These are phyloP conservation scores for Furcasterigmium sp. DNA, from an alignment of 2,329 filamentous ascomycete genomes.

Conservation along the genomic window DNA sequence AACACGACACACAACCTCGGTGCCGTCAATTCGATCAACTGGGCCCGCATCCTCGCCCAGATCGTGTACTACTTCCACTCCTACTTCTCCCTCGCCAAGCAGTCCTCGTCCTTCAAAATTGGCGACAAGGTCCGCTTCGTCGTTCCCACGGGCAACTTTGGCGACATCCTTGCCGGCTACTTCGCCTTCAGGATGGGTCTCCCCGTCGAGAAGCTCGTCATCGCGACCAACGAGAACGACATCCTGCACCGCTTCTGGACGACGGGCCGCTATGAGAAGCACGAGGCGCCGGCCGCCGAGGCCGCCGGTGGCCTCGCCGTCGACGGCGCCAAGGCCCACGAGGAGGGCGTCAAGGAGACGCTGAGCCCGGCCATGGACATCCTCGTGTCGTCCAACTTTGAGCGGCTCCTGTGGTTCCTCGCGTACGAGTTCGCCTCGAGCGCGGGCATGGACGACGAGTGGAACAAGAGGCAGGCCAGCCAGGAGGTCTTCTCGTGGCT, in stretches of 20 bases:
- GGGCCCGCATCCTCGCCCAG: constrained; percentile 89
- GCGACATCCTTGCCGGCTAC: constrained; percentile 88
- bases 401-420: constrained; percentile 90
- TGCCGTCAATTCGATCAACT: constrained; percentile 97
- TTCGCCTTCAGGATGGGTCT: constrained; percentile 90
- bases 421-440: constrained; percentile 64
- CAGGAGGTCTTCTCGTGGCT: constrained; percentile 77
- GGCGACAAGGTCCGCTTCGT: constrained; percentile 75
- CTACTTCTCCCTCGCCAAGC: constrained; percentile 74
- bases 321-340: constrained; percentile 58
- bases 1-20: constrained; percentile 81
- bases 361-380: constrained; percentile 97
- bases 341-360: constrained; percentile 81
- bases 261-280: constrained; percentile 84
- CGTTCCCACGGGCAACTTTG: constrained; percentile 94
- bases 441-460: constrained; percentile 57
- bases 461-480: constrained; percentile 64
- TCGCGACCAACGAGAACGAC: constrained; percentile 96
- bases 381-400: constrained; percentile 92
- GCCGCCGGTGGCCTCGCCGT: constrained; percentile 60
- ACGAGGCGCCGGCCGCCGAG: constrained; percentile 52
- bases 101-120: constrained; percentile 51
- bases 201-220: constrained; percentile 79
- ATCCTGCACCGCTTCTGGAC: constrained; percentile 95
- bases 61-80: constrained; percentile 96